phyloP scores from a whole-genome alignment of 2,329 filamentous ascomycete species.

The Fusarium sp. region DNA sequence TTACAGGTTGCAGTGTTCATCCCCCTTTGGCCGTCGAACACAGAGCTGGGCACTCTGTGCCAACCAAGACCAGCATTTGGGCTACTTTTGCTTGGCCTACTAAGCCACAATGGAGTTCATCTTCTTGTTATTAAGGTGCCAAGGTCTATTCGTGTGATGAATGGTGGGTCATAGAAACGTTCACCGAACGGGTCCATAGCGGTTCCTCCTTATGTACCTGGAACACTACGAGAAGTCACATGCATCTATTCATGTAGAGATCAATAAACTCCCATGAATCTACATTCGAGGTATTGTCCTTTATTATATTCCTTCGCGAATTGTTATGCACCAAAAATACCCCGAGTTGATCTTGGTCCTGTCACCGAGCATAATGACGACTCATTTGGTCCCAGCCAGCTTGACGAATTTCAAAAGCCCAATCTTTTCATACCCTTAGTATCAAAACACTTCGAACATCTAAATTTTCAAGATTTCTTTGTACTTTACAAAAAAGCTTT shows the following conservation, averaged over 20 bases:
- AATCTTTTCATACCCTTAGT: neutral
- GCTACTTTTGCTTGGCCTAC: neutral
- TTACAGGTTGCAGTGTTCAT: neutral
- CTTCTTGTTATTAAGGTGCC: neutral
- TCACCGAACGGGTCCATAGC: neutral
- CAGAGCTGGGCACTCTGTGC: neutral
- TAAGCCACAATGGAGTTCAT: neutral
- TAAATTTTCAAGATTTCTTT: neutral
- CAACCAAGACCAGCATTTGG: neutral
- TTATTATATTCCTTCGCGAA: too few species aligned
- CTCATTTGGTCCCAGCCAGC: too few species aligned
- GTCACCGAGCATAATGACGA: neutral
- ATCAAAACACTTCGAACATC: neutral
- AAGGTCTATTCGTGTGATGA: neutral
- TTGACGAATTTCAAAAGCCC: too few species aligned
- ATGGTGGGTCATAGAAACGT: neutral
- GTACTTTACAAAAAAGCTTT: neutral
- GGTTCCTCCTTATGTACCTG: neutral
- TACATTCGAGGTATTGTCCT: accelerated
- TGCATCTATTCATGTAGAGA: neutral
- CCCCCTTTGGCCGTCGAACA: neutral
- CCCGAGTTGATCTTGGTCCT: neutral
- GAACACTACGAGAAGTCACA: neutral
- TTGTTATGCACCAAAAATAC: neutral
- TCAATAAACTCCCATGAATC: accelerated